phyloP scores from a whole-genome alignment of 2,329 filamentous ascomycete genomes.

The Fusarium sp. region DNA sequence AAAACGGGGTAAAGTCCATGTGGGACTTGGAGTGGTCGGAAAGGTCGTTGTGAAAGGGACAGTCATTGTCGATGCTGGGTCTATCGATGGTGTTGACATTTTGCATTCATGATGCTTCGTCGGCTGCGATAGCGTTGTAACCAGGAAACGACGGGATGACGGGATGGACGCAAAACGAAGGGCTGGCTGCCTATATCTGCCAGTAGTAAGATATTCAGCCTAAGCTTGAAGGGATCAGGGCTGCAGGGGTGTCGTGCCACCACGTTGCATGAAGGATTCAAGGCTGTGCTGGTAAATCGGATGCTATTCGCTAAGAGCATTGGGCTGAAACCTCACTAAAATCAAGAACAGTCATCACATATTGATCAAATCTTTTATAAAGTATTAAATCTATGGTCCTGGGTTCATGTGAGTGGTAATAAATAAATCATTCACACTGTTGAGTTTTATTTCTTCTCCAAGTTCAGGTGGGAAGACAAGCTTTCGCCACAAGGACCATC shows the following conservation, averaged over 20 bases:
- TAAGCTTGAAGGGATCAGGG: not conserved
- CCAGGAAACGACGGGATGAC: too few species aligned
- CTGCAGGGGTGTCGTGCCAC: not conserved
- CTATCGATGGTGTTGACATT: not conserved
- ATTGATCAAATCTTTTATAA: not conserved
- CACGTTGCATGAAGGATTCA: not conserved
- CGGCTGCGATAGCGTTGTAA: too few species aligned
- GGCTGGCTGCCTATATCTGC: not conserved
- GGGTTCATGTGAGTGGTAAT: too few species aligned
- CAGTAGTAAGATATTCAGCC: not conserved
- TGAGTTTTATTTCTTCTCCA: too few species aligned
- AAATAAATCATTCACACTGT: too few species aligned
- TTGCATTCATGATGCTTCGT: not conserved
- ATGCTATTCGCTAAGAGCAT: not conserved
- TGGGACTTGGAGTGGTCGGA: not conserved
- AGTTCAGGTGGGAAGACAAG: too few species aligned
- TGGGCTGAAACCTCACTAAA: not conserved
- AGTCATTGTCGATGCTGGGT: too few species aligned
- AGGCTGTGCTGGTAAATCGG: not conserved
- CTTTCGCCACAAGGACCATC: too few species aligned
- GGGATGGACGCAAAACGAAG: fast-evolving
- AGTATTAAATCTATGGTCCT: too few species aligned
- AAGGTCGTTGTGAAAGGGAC: not conserved
- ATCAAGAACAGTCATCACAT: not conserved
- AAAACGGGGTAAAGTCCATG: not conserved